Base-by-base conservation (phyloP, 1,139 yeast genomes). In the Schizosaccharomyces versatilis region DNA sequence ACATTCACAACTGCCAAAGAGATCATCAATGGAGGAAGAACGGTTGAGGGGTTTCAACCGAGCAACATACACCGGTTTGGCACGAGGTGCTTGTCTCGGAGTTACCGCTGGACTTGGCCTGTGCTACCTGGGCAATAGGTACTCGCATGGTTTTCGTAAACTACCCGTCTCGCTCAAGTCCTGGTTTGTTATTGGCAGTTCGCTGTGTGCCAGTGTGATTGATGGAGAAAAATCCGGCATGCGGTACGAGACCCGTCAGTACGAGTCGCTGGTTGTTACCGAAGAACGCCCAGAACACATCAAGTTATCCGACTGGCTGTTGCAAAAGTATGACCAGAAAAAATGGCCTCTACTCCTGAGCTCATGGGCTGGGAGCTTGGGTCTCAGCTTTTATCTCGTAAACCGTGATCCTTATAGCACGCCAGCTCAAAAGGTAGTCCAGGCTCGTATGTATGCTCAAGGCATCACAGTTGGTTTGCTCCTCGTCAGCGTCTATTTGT, bases 391-490 rank as follows among this genome's bases (percentile, higher is more conserved):
- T 85, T 77, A 72, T 57, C 64, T 72, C 54, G 85, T 84, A 54
- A 81, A 84, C 71, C 76, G 75, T 62, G 95, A 85, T 68, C 81
- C 79, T 61, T 73, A 79, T 67, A 74, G 85, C 80, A 77, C 86
- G 56, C 76, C 75, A 57, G 72, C 94, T 5, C 95, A 86, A 69
- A 86, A 85, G 68, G 78, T 84, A 44, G 95, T 84, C 38, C 94
- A 84, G 67, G 95, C 95, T 38, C 81, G 95, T 76, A 85, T 85
- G 80, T 84, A 84, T 66, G 95, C 95, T 7, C 95, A 85, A 57
- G 59, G 58, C 7, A 52, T 57, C 32, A 57, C 59, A 7, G 53
- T 57, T 36, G 53, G 75, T 8, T 70, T 82, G 59, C 70, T 81
- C 61, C 69, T 82, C 60, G 80, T 78, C 41, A 77, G 86, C 2